phyloP scores from a whole-genome alignment of 2,329 filamentous ascomycete genomes.

The Epichloe hybrida region DNA sequence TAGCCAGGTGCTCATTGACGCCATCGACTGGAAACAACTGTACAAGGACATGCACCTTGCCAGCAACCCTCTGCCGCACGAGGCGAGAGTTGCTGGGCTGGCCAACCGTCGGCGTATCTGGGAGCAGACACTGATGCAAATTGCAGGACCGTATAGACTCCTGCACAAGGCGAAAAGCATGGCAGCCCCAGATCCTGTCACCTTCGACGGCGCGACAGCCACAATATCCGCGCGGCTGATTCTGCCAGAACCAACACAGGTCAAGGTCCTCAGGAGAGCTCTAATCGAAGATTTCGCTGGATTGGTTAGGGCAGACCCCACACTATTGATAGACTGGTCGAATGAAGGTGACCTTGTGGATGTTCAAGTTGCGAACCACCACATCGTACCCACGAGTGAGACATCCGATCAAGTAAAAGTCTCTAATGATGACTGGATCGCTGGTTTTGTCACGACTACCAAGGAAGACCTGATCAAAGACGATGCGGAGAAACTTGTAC shows the following conservation, averaged over 20 bases:
- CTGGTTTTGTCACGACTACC: background rate
- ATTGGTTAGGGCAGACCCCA: background rate
- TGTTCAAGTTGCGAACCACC: background rate
- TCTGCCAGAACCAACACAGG: background rate
- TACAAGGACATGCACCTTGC: background rate
- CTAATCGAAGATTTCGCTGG: background rate
- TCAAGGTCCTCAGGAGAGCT: background rate
- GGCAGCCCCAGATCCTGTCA: background rate
- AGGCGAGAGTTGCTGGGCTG: background rate
- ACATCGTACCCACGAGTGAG: background rate
- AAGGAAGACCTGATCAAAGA: background rate
- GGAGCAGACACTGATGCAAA: background rate
- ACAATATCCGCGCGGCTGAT: background rate
- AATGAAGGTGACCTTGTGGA: background rate
- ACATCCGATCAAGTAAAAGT: background rate
- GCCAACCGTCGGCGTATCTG: conserved; percentile 1
- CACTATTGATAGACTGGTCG: background rate
- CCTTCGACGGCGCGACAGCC: background rate
- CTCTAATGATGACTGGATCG: background rate
- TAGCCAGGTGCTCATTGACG: background rate
- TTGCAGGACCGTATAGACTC: background rate
- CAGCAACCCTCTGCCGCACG: background rate
- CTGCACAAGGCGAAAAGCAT: background rate
- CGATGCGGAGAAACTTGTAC: background rate
- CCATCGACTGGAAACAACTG: background rate